Conservation (phyloP, 495 filamentous ascomycete species). For the Neurospora hispaniola region DNA sequence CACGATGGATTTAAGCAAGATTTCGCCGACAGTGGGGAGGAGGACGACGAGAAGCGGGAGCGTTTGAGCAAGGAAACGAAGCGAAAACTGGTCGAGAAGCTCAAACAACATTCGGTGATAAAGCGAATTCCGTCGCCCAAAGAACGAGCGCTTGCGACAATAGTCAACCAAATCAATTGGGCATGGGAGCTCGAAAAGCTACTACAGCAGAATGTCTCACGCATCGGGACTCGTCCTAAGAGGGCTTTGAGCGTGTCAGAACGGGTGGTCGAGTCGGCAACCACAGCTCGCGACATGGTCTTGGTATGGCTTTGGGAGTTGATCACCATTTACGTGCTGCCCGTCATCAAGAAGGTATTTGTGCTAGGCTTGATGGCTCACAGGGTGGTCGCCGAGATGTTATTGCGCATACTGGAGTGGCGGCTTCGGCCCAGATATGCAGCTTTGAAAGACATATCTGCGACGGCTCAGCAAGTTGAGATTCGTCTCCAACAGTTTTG, state of each 20-base stretch:
- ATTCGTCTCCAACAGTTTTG: conserved; percentile 97
- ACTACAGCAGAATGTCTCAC: conserved; percentile 74
- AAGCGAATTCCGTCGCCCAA: conserved; percentile 68
- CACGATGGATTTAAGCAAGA: conserved; percentile 20
- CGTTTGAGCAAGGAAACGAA: conserved; percentile 41
- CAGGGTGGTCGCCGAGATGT: conserved; percentile 66
- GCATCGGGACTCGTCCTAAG: conserved; percentile 70
- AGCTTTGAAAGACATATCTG: conserved; percentile 89
- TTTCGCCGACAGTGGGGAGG: conserved; percentile 39
- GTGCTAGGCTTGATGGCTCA: conserved; percentile 71
- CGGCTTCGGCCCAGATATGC: conserved; percentile 66
- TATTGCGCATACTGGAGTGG: conserved; percentile 80
- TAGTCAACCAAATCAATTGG: conserved; percentile 94
- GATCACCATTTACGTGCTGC: conserved; percentile 66
- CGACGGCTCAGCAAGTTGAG: conserved; percentile 96
- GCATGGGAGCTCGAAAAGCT: conserved; percentile 77
- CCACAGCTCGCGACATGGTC: conserved; percentile 66
- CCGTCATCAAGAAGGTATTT: conserved; percentile 61
- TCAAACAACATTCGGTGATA: conserved; percentile 77
- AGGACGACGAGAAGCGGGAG: conserved; percentile 54
- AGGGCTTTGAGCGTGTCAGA: conserved; percentile 87
- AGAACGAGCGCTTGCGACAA: conserved; percentile 66
- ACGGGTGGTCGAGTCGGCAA: conserved; percentile 87
- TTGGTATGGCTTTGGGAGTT: conserved; percentile 59
- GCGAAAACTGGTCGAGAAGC: conserved; percentile 66